Base-by-base conservation (phyloP, 2,329 filamentous ascomycete genomes). In the Shiraia bambusicola region DNA sequence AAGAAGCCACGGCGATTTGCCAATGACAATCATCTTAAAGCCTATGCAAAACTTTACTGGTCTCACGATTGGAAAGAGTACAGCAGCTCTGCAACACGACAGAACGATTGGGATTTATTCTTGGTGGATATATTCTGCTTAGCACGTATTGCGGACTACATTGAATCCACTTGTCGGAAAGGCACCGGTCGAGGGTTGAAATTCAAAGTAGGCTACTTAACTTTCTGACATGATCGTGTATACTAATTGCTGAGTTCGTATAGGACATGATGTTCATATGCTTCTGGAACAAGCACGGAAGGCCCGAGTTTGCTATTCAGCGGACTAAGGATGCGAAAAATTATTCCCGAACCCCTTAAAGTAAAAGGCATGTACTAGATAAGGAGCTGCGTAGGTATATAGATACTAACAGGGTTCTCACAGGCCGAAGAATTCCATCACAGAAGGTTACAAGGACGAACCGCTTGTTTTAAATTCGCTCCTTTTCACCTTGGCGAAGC, bases 291-390 rank as follows among this genome's bases (percentile, higher is more conserved):
- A 36, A 50, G 27, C 14, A 50, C 40, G 26, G 37, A n/a, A 47
- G 34, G 38, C 49, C 42, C 28, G 31, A 52, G 47, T 40, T 52
- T 45, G 40, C 47, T 45, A 50, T 52, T 11, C 34, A 47, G 39
- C 40, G 26, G 17, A 52, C 35, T 11, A 44, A 50, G 33, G 47
- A 52, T 28, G 42, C 40, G 17, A 52, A 52, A 33, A 52, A 47
- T 35, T 35, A 36, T 14, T 34, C 49, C 26, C 31, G 40, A 16
- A 42, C 34, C 33, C 42, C 35, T 34, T 15, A 52, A 15, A 49
- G 30, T 33, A 33, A 40, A 43, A 49, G 31, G 42, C 37, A 49
- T 40, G 6, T 25, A 32, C 22, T 29, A 29, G 6, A 33, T 33
- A 33, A 22, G 13, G 10, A 6, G 19, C 30, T 33, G 13, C 12